Percentiles rank a stretch among this genome's conserved stretches.
Conservation (phyloP, 345 rosid species). For the Jatropha curcas region DNA sequence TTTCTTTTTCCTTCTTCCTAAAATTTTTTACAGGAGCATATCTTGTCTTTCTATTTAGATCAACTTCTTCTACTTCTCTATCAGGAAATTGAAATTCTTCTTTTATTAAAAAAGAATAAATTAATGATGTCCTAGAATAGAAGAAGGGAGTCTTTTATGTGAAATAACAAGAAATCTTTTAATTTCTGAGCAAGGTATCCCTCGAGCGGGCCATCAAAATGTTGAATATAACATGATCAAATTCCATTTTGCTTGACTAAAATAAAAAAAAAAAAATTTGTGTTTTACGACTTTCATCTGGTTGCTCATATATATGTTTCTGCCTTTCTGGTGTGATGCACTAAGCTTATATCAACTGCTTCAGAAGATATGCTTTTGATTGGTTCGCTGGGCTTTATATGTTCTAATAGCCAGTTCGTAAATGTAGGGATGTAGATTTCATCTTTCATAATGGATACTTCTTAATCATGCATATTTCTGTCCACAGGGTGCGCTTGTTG, state of each 20-base stretch:
- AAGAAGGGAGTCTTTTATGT: background rate
- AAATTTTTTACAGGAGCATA: background rate
- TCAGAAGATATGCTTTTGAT: background rate
- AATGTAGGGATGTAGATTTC: background rate
- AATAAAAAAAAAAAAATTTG: background rate
- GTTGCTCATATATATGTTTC: background rate
- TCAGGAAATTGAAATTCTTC: background rate
- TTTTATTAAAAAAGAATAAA: background rate
- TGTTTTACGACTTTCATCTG: background rate
- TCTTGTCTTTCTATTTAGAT: background rate
- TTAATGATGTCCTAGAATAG: background rate
- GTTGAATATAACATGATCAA: background rate
- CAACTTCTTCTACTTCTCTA: background rate
- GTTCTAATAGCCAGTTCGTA: background rate
- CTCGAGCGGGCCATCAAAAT: background rate
- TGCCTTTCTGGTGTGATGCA: background rate
- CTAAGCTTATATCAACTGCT: background rate
- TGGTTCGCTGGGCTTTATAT: background rate
- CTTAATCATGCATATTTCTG: conserved; percentile 12
- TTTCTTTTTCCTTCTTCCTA: background rate
- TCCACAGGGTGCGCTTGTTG: conserved; percentile 91
- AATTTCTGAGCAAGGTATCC: background rate
- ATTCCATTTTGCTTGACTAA: background rate
- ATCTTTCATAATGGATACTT: conserved; percentile 18
- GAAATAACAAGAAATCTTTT: background rate